phyloP scores from a whole-genome alignment of 2,329 filamentous ascomycete species.

The Pseudocercospora musae region DNA sequence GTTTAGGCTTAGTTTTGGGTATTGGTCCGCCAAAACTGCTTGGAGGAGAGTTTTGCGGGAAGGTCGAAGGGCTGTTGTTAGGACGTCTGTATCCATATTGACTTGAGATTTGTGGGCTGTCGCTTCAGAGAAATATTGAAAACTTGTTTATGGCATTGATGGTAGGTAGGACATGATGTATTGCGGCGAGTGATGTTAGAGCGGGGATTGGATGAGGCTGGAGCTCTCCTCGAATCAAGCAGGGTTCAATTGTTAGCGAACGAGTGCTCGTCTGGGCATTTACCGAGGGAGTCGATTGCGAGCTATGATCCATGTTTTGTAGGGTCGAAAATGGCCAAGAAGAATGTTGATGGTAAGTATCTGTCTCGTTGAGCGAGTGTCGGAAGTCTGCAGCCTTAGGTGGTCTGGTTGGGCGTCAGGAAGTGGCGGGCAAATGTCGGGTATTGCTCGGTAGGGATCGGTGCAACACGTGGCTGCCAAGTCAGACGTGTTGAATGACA shows the following conservation, averaged over 20 bases:
- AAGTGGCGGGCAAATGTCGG: not conserved
- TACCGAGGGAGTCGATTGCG: not conserved
- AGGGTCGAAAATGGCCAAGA: not conserved
- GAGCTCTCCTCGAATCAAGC: not conserved
- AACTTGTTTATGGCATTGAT: not conserved
- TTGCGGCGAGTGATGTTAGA: not conserved
- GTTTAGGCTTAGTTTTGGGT: conserved; percentile 7
- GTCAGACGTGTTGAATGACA: not conserved
- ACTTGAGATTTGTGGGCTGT: not conserved
- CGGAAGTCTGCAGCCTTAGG: not conserved
- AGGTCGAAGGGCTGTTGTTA: not conserved
- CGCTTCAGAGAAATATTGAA: not conserved
- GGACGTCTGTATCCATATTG: not conserved
- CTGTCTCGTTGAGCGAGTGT: not conserved
- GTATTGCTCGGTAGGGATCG: not conserved
- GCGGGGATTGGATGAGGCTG: not conserved
- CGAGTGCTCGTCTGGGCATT: not conserved
- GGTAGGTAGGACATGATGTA: not conserved
- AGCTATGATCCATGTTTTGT: not conserved
- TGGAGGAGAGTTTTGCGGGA: conserved; percentile 9
- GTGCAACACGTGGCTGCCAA: not conserved
- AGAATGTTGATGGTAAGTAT: not conserved
- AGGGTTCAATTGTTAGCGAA: not conserved
- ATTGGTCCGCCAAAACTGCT: conserved; percentile 7
- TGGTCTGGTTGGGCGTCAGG: not conserved